phyloP scores from a whole-genome alignment of 169 alveolate genomes.

The Plasmodium gaboni region DNA sequence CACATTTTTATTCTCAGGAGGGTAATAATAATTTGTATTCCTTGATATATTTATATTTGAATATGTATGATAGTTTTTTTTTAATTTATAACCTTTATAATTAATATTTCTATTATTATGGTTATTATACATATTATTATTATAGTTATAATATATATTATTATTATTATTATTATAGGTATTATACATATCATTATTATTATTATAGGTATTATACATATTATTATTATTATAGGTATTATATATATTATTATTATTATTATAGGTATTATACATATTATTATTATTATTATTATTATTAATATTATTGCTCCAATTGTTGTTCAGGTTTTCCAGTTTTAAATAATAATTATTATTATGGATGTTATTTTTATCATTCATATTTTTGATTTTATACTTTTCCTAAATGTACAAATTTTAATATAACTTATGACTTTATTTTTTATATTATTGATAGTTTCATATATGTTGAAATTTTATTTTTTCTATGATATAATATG shows the following conservation, averaged over 20 bases:
- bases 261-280: no score
- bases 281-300: neutral
- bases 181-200: neutral
- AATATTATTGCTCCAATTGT: neutral
- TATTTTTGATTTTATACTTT: slow-evolving; percentile 45
- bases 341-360: slow-evolving; percentile 3
- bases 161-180: no score
- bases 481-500: no score
- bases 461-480: no score
- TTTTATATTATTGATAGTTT: no score
- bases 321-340: slow-evolving; percentile 6
- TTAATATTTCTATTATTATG: neutral
- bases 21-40: slow-evolving; percentile 1
- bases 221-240: no score
- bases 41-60: neutral
- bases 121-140: no score
- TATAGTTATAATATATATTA: no score
- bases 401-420: neutral
- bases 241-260: no score
- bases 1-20: neutral
- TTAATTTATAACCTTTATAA: neutral
- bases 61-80: neutral
- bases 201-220: neutral
- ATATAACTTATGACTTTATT: no score
- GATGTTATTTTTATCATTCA: slow-evolving; percentile 24